Conservation (phyloP, 495 filamentous ascomycete species). For the Lasiosphaeria hispida region DNA sequence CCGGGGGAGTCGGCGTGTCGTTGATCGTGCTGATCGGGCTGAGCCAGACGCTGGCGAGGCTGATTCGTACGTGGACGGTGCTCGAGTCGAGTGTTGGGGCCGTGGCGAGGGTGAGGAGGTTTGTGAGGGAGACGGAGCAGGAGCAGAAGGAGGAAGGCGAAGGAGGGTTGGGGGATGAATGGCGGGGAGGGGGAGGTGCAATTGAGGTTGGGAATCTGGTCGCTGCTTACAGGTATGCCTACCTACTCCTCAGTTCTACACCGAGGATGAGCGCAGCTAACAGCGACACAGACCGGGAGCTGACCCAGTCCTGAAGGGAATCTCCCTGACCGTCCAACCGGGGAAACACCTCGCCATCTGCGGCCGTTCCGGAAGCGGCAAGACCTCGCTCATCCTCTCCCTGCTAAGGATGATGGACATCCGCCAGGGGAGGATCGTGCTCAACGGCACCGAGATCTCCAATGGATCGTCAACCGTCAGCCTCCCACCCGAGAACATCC, state of each 20-base stretch:
- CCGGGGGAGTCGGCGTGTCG: constrained; percentile 11
- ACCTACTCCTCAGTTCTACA: background rate
- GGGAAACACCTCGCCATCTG: constrained; percentile 12
- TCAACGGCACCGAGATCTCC: constrained; percentile 8
- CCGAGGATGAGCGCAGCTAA: background rate
- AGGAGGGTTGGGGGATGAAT: no score
- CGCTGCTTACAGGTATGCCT: constrained; percentile 8
- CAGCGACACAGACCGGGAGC: background rate
- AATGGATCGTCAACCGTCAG: no score
- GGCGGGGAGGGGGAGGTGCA: constrained; percentile 4
- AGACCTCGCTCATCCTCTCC: constrained; percentile 9
- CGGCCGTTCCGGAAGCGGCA: constrained; percentile 14
- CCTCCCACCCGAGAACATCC: no score
- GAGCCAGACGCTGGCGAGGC: constrained; percentile 10
- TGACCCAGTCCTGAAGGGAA: background rate
- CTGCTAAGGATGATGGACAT: constrained; percentile 9
- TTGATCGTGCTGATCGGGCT: constrained; percentile 17
- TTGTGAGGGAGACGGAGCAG: constrained; percentile 27
- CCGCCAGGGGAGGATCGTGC: constrained; percentile 1
- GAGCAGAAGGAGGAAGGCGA: no score
- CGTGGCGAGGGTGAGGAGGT: constrained; percentile 41
- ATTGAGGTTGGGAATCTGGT: constrained; percentile 4
- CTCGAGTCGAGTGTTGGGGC: constrained; percentile 51
- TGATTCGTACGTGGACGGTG: constrained; percentile 33
- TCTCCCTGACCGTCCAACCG: constrained; percentile 1